Evolutionary conservation across 805 yeast species (phyloP), one percentile per base, ranked within the genome.

Genomic region (Metschnikowia rubicola): DNA sequence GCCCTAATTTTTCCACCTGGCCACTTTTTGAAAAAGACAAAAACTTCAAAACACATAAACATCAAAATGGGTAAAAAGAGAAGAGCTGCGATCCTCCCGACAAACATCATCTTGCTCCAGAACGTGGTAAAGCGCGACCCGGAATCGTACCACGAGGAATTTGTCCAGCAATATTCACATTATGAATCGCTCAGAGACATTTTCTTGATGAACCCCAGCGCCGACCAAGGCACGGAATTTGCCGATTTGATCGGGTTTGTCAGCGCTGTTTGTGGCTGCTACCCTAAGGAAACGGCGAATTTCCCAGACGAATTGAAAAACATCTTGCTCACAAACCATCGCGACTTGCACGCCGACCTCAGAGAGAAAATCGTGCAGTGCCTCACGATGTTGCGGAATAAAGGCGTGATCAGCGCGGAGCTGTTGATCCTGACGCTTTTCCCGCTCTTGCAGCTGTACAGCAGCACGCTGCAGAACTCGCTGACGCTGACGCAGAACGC

Each of bases 91-190:
- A 78, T 91, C 47, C 73, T 92, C 63, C 98, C 98, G 10, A 87
- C 90, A 15, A 94, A 94, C 67, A 86, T 94, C 62, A 91, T 95
- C 34, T 72, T 92, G 52, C 70, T 94, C 50, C 99, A 94, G 70
- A 94, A 94, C 65, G 75, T 94, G 54, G 96, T 94, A 9, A 85
- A 91, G 57, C 78, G 97, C 59, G 99, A 94, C 65, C 97, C 99
- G 2, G 86, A 80, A 57, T 91, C 98, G 0, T 94, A 94, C 64
- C 81, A 82, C 50, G 99, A 94, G 67, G 99, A 94, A 66, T 94
- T 94, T 66, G 66, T 86, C 35, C 94, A 90, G 59, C 99, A 94
- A 64, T 89, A 85, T 63, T 80, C 94, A 43, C 98, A 94, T 65
- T 94, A 94, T 67, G 90, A 86, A 63, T 87, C 98, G 2, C 70